These are phyloP conservation scores for Mycena epipterygia DNA, from an alignment of 768 basidiomycete species.

Conservation along the genomic window DNA sequence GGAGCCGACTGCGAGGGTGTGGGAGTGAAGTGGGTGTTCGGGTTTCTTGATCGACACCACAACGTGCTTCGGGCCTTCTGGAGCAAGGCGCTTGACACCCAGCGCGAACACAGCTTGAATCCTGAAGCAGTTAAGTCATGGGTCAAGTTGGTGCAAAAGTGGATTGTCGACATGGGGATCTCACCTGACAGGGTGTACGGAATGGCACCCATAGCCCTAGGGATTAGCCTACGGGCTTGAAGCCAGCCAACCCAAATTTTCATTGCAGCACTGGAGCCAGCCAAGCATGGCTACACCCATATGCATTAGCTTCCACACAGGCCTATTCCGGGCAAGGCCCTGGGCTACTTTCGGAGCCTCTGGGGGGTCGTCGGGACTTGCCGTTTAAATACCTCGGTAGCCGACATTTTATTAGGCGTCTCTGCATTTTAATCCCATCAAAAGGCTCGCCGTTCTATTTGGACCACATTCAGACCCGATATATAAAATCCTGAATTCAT, in stretches of 20 bases:
- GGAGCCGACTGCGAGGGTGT: no score
- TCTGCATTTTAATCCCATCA: neutral
- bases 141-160: no score
- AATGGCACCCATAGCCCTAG: slow-evolving; percentile 4
- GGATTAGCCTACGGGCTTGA: neutral
- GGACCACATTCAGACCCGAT: neutral
- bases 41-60: no score
- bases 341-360: neutral
- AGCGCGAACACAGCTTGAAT: no score
- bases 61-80: no score
- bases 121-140: no score
- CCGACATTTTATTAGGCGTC: neutral
- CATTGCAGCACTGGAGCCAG: neutral
- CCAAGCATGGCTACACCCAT: neutral
- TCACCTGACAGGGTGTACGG: no score
- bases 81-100: no score
- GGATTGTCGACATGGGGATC: no score
- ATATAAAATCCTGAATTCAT: no score
- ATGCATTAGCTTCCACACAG: neutral
- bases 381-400: neutral
- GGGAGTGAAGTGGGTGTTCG: no score
- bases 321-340: neutral
- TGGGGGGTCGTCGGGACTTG: neutral
- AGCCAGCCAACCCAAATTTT: neutral
- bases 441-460: neutral